Conservation (phyloP, 148 eudicot species). For the Amaranthus hypochondriacus region DNA sequence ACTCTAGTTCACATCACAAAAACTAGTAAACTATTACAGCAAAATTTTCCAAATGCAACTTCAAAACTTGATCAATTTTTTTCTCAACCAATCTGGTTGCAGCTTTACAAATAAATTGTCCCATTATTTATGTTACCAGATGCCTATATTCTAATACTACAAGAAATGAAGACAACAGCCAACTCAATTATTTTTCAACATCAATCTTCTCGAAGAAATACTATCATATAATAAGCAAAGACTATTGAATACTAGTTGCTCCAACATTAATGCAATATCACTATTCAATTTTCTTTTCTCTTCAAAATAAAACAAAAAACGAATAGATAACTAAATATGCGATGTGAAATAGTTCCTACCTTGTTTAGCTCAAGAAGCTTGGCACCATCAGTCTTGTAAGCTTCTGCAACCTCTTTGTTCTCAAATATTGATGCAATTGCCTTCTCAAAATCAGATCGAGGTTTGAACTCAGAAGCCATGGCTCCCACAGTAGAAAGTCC, state of each 20-base stretch:
- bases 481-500: slow-evolving; percentile 84
- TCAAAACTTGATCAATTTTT: no score
- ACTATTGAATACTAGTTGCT: not conserved
- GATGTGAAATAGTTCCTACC: slow-evolving; percentile 36
- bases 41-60: no score
- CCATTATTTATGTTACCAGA: not conserved
- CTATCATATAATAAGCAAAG: not conserved
- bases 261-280: not conserved
- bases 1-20: no score
- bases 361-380: slow-evolving; percentile 87
- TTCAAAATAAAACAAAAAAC: not conserved
- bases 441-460: slow-evolving; percentile 81
- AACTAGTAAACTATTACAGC: no score
- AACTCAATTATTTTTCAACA: not conserved
- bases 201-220: not conserved
- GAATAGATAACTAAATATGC: not conserved
- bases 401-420: slow-evolving; percentile 61
- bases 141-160: not conserved
- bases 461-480: slow-evolving; percentile 90
- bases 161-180: not conserved
- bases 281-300: not conserved
- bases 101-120: not conserved
- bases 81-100: no score
- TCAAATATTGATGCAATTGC: slow-evolving; percentile 63
- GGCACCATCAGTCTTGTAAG: slow-evolving; percentile 80